Evolutionary conservation across 169 alveolate genomes (phyloP).

Genomic region (Plasmodium falciparum): DNA sequence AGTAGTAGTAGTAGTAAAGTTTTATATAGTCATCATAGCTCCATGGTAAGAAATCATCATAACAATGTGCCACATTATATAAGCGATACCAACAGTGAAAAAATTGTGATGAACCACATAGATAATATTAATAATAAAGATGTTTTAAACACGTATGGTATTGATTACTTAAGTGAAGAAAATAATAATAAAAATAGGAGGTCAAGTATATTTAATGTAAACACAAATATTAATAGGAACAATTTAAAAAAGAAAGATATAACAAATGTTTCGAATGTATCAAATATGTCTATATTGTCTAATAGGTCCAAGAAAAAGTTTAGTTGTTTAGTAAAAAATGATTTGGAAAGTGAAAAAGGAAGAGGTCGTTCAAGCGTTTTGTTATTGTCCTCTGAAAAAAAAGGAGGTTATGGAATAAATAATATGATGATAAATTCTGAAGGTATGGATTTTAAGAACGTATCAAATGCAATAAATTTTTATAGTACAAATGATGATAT

Average conservation of each 20-base stretch:
- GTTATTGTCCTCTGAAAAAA: not conserved
- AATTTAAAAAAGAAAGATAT: too few relatives aligned
- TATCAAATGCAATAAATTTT: not conserved
- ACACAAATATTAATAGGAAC: too few relatives aligned
- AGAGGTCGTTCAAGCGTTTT: not conserved
- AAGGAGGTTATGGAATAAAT: constrained; percentile 1
- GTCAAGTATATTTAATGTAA: too few relatives aligned
- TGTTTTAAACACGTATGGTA: constrained; percentile 10
- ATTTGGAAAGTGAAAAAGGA: constrained; percentile 5
- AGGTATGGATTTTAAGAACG: constrained; percentile 1
- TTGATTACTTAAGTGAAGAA: constrained; percentile 46
- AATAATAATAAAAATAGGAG: too few relatives aligned
- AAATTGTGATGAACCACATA: constrained; percentile 20
- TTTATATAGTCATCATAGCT: not conserved
- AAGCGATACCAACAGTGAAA: constrained; percentile 64
- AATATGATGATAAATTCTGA: constrained; percentile 24
- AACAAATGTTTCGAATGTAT: too few relatives aligned
- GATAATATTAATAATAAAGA: constrained; percentile 25
- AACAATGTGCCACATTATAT: constrained; percentile 7
- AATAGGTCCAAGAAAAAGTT: constrained; percentile 7
- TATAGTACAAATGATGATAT: not conserved
- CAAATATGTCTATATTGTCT: not conserved
- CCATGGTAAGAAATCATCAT: not conserved
- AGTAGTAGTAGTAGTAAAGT: too few relatives aligned
- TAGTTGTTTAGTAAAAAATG: constrained; percentile 2